Evolutionary conservation across 768 basidiomycete genomes (phyloP), one percentile per base, ranked within the genome.

Genomic region (Lyophyllum decastes): DNA sequence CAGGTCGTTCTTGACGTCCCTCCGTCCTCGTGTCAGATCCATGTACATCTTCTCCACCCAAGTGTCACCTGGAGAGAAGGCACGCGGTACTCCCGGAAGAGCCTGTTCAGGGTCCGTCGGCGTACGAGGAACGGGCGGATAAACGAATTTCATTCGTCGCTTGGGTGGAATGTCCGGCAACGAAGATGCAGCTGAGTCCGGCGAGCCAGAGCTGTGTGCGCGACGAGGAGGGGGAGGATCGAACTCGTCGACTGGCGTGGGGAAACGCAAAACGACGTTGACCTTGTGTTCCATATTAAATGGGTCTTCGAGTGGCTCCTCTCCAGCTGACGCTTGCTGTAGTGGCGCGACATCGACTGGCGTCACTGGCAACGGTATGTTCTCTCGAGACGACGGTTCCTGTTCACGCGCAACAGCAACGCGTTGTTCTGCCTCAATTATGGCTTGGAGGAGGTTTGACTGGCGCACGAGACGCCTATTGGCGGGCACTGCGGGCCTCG

Each of bases 31-130:
- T 0, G 4, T 33, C 16, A 57, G 11, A 41, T 57, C 55, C 1
- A 19, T 17, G 9, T 45, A 44, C 55, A 57, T 57, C n/a, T 35
- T 51, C 22, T 57, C 49, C 8, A 57, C 26, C 55, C 55, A 57
- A 16, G 41, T 25, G 21, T 30, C 41, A 14, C 43, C 41, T 4
- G 49, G 49, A 22, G 49, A 50, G 41, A 46, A 51, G 27, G 43
- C 30, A 12, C 41, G 41, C 11, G 40, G 35, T 25, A 24, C 41
- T 10, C 41, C 52, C 3, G 19, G 11, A 34, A 12, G 2, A 27
- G 4, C 21, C 21, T 38, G 40, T 27, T 43, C 40, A 25, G 43
- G 24, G 6, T 24, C n/a, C n/a, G 9, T 4, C 26, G 21, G 47
- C 3, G 47, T 17, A 11, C 44, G 34, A 26, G 53, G 30, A 27